Conservation (phyloP, 1,284 basidiomycete genomes). For the Ustilago loliicola region DNA sequence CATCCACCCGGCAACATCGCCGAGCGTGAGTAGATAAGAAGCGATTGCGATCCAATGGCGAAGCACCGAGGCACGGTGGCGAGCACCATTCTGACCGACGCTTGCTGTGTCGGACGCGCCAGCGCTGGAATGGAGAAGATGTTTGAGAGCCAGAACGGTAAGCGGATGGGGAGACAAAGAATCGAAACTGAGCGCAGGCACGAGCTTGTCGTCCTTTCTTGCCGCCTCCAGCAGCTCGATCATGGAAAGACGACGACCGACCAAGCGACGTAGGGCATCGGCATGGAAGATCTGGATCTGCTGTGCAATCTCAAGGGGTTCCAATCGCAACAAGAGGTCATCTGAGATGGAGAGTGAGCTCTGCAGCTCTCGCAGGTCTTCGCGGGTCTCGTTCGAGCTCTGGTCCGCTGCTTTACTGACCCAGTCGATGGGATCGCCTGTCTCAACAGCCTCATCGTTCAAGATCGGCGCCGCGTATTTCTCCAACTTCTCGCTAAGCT, state of each 20-base stretch:
- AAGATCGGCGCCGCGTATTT: conserved; percentile 10
- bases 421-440: conserved; percentile 32
- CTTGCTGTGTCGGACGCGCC: conserved; percentile 24
- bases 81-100: conserved; percentile 37
- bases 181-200: conserved; percentile 62
- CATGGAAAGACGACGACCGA: conserved; percentile 29
- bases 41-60: conserved; percentile 68
- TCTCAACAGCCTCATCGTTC: neutral
- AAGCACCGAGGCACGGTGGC: conserved; percentile 61
- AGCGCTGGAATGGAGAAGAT: conserved; percentile 48
- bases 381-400: conserved; percentile 15
- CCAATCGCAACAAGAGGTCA: conserved; percentile 53
- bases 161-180: conserved; percentile 62
- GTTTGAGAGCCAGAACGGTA: conserved; percentile 59
- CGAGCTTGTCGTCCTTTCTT: conserved; percentile 10
- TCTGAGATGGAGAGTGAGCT: conserved; percentile 41
- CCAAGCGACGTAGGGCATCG: conserved; percentile 38
- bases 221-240: conserved; percentile 29
- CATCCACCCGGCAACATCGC: conserved; percentile 65
- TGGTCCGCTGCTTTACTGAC: conserved; percentile 28
- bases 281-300: conserved; percentile 67
- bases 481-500: conserved; percentile 13
- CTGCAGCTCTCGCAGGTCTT: conserved; percentile 33
- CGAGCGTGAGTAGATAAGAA: conserved; percentile 51
- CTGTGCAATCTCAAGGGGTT: conserved; percentile 65